Evolutionary conservation across 2,329 filamentous ascomycete genomes (phyloP), one percentile per base, ranked within the genome.

Genomic region (Helotiales sp.): DNA sequence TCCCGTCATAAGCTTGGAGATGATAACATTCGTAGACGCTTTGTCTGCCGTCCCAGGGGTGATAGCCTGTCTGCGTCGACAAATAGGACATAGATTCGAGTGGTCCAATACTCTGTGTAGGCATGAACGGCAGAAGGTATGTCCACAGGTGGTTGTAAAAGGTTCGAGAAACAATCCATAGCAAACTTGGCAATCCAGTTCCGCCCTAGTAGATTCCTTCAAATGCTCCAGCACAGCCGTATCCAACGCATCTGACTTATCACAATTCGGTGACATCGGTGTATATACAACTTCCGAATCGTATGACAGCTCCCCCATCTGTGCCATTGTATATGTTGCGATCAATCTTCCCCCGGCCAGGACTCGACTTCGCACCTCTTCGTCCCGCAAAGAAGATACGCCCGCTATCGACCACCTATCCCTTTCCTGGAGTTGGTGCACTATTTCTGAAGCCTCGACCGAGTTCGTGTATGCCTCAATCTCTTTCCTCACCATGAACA

Each of bases 141-240:
- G 94, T 1, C 94, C 94, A 74, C 94, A 97, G 1, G 87, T 84
- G 0, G 93, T 96, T 0, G 93, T 97, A 61, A 94, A 82, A 0
- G 94, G 93, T 69, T 97, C 91, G 68, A 93, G 82, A 77, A 95
- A 91, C 24, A 96, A 79, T 47, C 89, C 87, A 77, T 95, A 96
- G 79, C 94, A 97, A 66, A 97, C 89, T 74, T 96, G 92, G 72
- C 94, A 97, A 75, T 97, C 93, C 75, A 96, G 82, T 76, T 97
- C 93, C 17, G 83, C 82, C 68, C 89, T 86, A 2, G 87, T 83
- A 1, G 83, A 81, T 28, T 90, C 85, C 72, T 88, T 87, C 15
- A 96, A 76, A 37, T 82, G 83, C 28, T 84, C 80, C 30, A 93
- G 79, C 8, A 89, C 74, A 8, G 75, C 77, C 4, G 75, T 71